A percentile compares a stretch with the other conserved stretches of the same genome.
phyloP scores from a whole-genome alignment of 768 basidiomycete genomes.

The Dioszegia crocea region DNA sequence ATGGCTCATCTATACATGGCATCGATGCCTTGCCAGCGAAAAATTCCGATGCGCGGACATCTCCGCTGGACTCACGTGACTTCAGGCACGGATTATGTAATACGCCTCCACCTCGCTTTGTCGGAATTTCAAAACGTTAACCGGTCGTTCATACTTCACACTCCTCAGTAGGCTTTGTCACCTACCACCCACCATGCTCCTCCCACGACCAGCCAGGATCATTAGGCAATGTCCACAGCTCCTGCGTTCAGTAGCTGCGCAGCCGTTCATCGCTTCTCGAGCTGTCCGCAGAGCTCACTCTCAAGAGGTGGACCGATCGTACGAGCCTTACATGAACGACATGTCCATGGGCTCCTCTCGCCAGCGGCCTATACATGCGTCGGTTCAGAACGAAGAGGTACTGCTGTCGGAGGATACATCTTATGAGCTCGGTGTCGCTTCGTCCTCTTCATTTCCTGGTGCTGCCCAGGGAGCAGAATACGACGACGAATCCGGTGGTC shows the following conservation, averaged over 20 bases:
- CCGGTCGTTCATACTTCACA: conserved; percentile 1
- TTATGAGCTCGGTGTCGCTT: background rate
- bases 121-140: background rate
- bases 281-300: background rate
- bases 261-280: conserved; percentile 1
- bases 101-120: background rate
- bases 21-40: background rate
- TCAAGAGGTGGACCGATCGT: conserved; percentile 7
- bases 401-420: background rate
- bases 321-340: conserved; percentile 9
- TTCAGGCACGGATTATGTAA: background rate
- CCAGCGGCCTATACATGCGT: background rate
- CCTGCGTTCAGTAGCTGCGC: background rate
- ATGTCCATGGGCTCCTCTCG: conserved; percentile 9
- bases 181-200: conserved; percentile 13
- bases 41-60: background rate
- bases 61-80: background rate
- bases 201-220: conserved; percentile 23
- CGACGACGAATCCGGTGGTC: conserved; percentile 13
- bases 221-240: conserved; percentile 13
- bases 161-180: background rate
- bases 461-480: background rate
- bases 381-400: background rate
- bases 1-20: too few species aligned
- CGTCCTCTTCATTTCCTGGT: background rate